These are phyloP conservation scores for Penstemon barbatus DNA, from an alignment of 257 asterid species.

Conservation along the genomic window DNA sequence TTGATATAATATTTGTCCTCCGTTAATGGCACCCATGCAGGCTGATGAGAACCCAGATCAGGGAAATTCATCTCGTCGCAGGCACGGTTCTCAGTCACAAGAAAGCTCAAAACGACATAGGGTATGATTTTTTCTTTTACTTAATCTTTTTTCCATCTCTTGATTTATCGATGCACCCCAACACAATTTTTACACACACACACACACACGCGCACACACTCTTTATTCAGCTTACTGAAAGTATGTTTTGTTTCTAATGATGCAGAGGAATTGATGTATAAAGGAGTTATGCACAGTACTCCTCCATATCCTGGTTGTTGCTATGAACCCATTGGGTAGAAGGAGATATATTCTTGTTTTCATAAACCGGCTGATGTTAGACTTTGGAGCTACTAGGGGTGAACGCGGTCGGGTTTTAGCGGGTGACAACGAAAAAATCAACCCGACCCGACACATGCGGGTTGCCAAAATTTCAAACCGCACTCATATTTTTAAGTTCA, in stretches of 20 bases:
- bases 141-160: slow-evolving; percentile 4
- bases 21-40: slow-evolving; percentile 6
- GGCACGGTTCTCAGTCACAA: slow-evolving; percentile 22
- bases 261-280: slow-evolving; percentile 25
- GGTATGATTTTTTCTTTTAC: slow-evolving; percentile 24
- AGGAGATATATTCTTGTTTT: neutral
- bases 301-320: neutral
- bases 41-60: slow-evolving; percentile 25
- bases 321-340: neutral
- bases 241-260: neutral
- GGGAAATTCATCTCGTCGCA: slow-evolving; percentile 31
- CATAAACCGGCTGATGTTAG: too few species aligned
- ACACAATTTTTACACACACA: neutral
- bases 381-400: too few species aligned
- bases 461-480: too few species aligned
- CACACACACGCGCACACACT: neutral
- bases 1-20: neutral
- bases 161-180: slow-evolving; percentile 14
- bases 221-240: neutral
- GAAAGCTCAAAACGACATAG: slow-evolving; percentile 43
- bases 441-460: too few species aligned
- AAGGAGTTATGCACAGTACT: neutral
- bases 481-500: too few species aligned
- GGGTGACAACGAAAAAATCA: too few species aligned
- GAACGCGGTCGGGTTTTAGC: too few species aligned